A percentile compares a stretch with the other conserved stretches of the same genome.
phyloP scores from a whole-genome alignment of 345 rosid species.

The Eutrema heterophyllum region DNA sequence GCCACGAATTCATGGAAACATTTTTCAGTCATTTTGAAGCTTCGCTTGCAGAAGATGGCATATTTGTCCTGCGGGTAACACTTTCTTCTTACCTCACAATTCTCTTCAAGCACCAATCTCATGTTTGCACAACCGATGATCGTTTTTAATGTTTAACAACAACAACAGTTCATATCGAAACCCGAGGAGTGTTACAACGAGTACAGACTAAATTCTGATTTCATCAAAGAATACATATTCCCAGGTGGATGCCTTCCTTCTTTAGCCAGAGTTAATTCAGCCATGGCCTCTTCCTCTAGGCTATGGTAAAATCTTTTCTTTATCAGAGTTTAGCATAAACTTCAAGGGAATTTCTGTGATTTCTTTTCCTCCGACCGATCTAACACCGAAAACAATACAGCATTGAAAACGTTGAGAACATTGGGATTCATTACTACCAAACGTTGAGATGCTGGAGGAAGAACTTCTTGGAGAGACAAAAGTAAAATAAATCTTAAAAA shows the following conservation, averaged over 20 bases:
- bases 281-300: slow-evolving; percentile 62
- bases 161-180: slow-evolving; percentile 60
- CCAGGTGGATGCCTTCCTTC: slow-evolving; percentile 86
- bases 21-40: slow-evolving; percentile 68
- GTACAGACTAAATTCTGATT: slow-evolving; percentile 61
- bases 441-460: slow-evolving; percentile 73
- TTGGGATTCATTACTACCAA: slow-evolving; percentile 75
- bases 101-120: background rate
- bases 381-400: slow-evolving; percentile 27
- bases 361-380: too few relatives aligned
- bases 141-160: background rate
- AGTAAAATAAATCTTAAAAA: slow-evolving; percentile 29
- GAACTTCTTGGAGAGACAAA: slow-evolving; percentile 59
- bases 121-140: background rate
- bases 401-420: slow-evolving; percentile 76
- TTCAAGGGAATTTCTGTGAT: too few relatives aligned
- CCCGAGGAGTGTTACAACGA: slow-evolving; percentile 68
- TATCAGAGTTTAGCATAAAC: too few relatives aligned
- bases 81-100: background rate
- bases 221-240: slow-evolving; percentile 79
- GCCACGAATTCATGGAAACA: slow-evolving; percentile 76
- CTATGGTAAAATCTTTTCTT: slow-evolving; percentile 43
- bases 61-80: slow-evolving; percentile 64
- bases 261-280: slow-evolving; percentile 60
- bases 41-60: slow-evolving; percentile 60